phyloP scores from a whole-genome alignment of 495 filamentous ascomycete species.

The Tuber calosporum region DNA sequence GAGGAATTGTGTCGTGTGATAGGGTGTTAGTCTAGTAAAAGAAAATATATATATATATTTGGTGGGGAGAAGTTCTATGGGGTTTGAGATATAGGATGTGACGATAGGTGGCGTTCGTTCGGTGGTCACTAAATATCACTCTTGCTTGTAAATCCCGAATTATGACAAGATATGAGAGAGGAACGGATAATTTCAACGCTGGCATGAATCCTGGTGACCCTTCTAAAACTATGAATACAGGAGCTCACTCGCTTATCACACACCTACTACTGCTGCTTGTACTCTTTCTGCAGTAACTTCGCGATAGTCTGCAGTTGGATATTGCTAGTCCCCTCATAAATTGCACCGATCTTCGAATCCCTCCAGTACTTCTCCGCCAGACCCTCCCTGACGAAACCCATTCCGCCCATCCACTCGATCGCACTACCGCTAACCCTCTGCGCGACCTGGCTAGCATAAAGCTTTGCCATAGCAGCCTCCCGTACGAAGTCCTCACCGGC shows the following conservation, averaged over 20 bases:
- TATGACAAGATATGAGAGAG: not conserved
- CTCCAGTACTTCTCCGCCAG: conserved; percentile 97
- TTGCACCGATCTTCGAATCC: conserved; percentile 97
- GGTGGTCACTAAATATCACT: not conserved
- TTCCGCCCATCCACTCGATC: conserved; percentile 98
- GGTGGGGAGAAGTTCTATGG: not conserved
- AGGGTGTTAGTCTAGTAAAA: not conserved
- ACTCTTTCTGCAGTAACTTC: conserved; percentile 85
- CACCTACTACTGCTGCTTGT: conserved; percentile 51
- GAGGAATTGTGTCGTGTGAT: not conserved
- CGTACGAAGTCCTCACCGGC: conserved; percentile 75
- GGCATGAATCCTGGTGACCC: not conserved
- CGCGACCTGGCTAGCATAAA: conserved; percentile 89
- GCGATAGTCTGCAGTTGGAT: conserved; percentile 89
- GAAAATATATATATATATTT: not conserved
- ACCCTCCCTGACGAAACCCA: conserved; percentile 92
- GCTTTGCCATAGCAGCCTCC: conserved; percentile 97
- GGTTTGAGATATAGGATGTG: not conserved
- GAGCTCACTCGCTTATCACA: conserved; percentile 1
- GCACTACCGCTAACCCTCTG: conserved; percentile 76
- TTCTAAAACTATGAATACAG: conserved; percentile 4
- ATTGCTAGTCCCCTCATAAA: conserved; percentile 84
- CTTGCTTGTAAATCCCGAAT: not conserved
- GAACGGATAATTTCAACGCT: not conserved
- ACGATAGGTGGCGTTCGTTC: not conserved